Percentiles rank a stretch among this genome's conserved stretches.
Conservation (phyloP, 169 alveolate species). For the Cryptosporidium canis region DNA sequence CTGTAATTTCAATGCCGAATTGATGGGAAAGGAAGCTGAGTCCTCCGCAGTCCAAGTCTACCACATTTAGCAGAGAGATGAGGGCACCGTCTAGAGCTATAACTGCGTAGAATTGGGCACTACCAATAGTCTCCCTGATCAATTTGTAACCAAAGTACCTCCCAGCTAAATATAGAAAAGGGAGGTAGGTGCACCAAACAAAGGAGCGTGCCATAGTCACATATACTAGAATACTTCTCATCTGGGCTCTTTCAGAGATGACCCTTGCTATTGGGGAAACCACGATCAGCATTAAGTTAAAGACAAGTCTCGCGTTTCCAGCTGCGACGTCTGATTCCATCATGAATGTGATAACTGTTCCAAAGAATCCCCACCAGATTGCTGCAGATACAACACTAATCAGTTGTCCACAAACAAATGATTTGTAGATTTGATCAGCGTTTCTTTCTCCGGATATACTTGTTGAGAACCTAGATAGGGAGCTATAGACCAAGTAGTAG, state of each 20-base stretch:
- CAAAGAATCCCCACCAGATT: slow-evolving; percentile 69
- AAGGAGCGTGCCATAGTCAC: slow-evolving; percentile 4
- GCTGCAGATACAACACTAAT: slow-evolving; percentile 46
- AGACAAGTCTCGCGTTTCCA: slow-evolving; percentile 38
- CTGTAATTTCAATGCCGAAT: slow-evolving; percentile 17
- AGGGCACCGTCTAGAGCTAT: slow-evolving; percentile 41
- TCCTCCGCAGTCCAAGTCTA: slow-evolving; percentile 62
- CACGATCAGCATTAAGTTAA: slow-evolving; percentile 12
- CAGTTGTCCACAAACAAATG: slow-evolving; percentile 42
- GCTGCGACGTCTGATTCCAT: slow-evolving; percentile 31
- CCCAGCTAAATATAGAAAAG: slow-evolving; percentile 8
- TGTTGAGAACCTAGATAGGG: slow-evolving; percentile 3
- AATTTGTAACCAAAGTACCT: background rate
- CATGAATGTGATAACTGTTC: slow-evolving; percentile 18
- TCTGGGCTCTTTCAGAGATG: background rate
- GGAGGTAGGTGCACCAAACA: slow-evolving; percentile 30
- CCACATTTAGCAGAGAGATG: slow-evolving; percentile 18
- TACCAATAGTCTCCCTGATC: slow-evolving; percentile 1
- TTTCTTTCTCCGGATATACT: slow-evolving; percentile 2
- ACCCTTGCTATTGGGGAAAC: slow-evolving; percentile 41
- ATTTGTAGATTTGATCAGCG: slow-evolving; percentile 26
- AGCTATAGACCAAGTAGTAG: background rate
- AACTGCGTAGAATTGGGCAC: background rate
- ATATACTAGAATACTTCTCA: slow-evolving; percentile 24
- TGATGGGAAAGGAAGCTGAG: slow-evolving; percentile 17